A percentile compares a stretch with the other conserved stretches of the same genome.
phyloP scores from a whole-genome alignment of 352 stramenopile species.

The Peronospora destructor region DNA sequence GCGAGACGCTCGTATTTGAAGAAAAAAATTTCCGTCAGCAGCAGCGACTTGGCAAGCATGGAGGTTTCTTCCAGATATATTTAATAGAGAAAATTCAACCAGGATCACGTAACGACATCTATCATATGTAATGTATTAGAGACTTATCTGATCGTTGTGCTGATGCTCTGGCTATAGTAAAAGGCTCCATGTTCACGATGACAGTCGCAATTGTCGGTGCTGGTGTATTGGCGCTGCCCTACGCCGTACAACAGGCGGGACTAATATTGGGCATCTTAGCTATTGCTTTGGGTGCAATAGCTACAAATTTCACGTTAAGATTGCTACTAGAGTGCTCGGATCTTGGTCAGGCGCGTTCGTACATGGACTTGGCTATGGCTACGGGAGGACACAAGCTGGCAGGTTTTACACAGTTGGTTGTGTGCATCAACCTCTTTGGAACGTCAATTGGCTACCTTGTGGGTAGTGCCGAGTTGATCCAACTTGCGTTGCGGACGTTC shows the following conservation, averaged over 20 bases:
- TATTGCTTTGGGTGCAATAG: constrained; percentile 56
- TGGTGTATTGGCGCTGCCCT: constrained; percentile 74
- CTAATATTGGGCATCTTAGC: constrained; percentile 63
- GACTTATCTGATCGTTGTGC: not conserved
- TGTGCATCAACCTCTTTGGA: constrained; percentile 85
- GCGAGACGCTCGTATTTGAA: constrained; percentile 77
- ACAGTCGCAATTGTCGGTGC: constrained; percentile 82
- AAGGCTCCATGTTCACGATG: constrained; percentile 88
- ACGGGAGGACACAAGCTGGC: constrained; percentile 62
- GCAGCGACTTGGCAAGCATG: constrained; percentile 23
- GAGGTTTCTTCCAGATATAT: constrained; percentile 63
- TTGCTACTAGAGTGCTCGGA: constrained; percentile 76
- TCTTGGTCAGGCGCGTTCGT: constrained; percentile 63
- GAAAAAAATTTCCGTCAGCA: constrained; percentile 42
- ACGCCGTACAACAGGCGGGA: constrained; percentile 68
- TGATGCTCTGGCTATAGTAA: constrained; percentile 40
- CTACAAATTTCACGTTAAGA: constrained; percentile 80
- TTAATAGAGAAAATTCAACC: constrained; percentile 80
- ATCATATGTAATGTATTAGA: not conserved
- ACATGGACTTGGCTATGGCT: constrained; percentile 69
- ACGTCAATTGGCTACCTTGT: constrained; percentile 82
- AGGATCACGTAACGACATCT: constrained; percentile 49
- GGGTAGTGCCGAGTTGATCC: constrained; percentile 69
- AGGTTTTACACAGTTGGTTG: constrained; percentile 65
- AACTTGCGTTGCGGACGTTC: constrained; percentile 52